Evolutionary conservation across 345 rosid species (phyloP).

Genomic region (Hibiscus tridactylites): DNA sequence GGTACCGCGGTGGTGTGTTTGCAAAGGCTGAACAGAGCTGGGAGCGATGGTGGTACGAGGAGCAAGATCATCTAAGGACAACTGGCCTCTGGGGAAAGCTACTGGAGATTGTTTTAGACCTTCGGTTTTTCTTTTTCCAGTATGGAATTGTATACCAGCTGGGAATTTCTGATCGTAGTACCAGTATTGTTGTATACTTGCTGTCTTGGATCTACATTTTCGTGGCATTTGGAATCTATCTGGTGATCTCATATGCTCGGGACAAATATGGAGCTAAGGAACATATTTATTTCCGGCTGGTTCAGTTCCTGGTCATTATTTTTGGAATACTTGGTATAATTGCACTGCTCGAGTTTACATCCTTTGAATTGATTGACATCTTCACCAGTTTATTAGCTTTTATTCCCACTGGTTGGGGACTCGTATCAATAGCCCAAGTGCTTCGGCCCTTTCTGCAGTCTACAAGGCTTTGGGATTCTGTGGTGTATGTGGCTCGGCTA

Average conservation of each 20-base stretch:
- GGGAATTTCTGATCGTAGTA: conserved; percentile 25
- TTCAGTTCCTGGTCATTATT: conserved; percentile 41
- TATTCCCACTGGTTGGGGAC: conserved; percentile 93
- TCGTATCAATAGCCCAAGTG: conserved; percentile 61
- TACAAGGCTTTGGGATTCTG: conserved; percentile 57
- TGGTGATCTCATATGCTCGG: conserved; percentile 46
- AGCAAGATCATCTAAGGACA: conserved; percentile 66
- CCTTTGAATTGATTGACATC: conserved; percentile 40
- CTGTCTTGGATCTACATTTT: conserved; percentile 62
- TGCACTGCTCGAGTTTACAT: conserved; percentile 43
- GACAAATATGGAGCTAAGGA: conserved; percentile 60
- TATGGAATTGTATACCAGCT: conserved; percentile 77
- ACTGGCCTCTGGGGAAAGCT: conserved; percentile 58
- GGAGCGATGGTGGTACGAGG: conserved; percentile 94
- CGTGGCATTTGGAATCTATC: conserved; percentile 45
- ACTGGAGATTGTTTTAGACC: conserved; percentile 67
- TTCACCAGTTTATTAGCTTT: conserved; percentile 69
- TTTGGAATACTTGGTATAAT: conserved; percentile 36
- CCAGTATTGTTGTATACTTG: conserved; percentile 48
- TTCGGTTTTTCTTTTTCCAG: conserved; percentile 89
- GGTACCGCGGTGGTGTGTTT: conserved; percentile 56
- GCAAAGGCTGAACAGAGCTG: conserved; percentile 69
- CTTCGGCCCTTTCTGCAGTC: conserved; percentile 34
- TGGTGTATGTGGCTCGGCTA: conserved; percentile 67
- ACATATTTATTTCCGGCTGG: conserved; percentile 59